phyloP scores from a whole-genome alignment of 345 rosid genomes.

The Mercurialis annua region DNA sequence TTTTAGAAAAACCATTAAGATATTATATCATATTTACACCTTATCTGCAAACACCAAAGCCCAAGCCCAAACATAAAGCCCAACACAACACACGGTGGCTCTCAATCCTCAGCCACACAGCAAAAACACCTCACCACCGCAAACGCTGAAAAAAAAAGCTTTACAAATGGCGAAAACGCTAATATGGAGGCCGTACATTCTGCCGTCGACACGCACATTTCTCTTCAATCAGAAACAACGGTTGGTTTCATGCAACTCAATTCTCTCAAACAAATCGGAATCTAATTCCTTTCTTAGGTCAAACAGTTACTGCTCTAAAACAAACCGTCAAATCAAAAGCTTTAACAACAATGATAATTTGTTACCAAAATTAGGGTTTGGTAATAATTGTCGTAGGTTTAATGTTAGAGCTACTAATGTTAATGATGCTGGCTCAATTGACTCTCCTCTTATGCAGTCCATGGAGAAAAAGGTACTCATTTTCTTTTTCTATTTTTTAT shows the following conservation, averaged over 20 bases:
- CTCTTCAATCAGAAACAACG: background rate
- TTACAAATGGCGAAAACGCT: slow-evolving; percentile 21
- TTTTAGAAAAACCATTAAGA: too few species aligned
- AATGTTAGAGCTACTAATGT: slow-evolving; percentile 54
- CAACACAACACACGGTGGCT: background rate
- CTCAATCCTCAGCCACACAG: background rate
- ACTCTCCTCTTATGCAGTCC: slow-evolving; percentile 79
- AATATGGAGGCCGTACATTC: slow-evolving; percentile 18
- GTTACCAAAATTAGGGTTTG: slow-evolving; percentile 34
- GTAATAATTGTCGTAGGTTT: slow-evolving; percentile 36
- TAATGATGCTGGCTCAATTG: slow-evolving; percentile 82
- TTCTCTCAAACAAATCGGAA: background rate
- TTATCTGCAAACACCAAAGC: too few species aligned
- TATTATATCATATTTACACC: too few species aligned
- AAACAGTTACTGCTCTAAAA: slow-evolving; percentile 10
- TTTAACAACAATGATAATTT: background rate
- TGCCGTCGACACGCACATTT: slow-evolving; percentile 14
- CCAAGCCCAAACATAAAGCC: background rate
- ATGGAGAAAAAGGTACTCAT: slow-evolving; percentile 77
- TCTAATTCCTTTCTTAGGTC: slow-evolving; percentile 17
- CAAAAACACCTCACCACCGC: background rate
- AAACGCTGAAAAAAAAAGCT: background rate
- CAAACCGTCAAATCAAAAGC: slow-evolving; percentile 22
- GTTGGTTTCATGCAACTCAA: background rate
- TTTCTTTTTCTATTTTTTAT: background rate